These are phyloP conservation scores for Ogataea chonburiensis DNA, from an alignment of 805 yeast species.

Conservation along the genomic window DNA sequence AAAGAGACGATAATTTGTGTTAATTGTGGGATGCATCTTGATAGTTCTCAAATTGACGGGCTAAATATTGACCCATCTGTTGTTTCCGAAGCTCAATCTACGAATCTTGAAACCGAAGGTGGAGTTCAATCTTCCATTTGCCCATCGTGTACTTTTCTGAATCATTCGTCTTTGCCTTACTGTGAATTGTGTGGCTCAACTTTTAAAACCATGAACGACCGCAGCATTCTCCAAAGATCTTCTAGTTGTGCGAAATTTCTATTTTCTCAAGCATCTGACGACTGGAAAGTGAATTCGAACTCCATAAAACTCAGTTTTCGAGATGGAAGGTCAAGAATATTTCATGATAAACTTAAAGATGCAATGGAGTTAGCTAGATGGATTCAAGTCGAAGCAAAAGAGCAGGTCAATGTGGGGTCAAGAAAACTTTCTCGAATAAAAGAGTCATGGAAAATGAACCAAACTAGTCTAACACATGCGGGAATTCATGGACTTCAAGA, in stretches of 20 bases:
- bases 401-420: conserved; percentile 38
- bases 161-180: conserved; percentile 70
- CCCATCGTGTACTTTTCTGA: conserved; percentile 60
- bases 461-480: conserved; percentile 30
- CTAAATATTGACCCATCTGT: too few species aligned
- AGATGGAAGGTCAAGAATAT: conserved; percentile 59
- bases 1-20: too few species aligned
- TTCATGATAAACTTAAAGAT: conserved; percentile 46
- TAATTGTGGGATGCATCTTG: too few species aligned
- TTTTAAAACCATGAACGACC: too few species aligned
- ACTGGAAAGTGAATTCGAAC: too few species aligned
- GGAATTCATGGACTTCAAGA: conserved; percentile 76
- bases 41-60: too few species aligned
- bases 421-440: conserved; percentile 18
- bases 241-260: background rate
- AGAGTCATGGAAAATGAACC: background rate
- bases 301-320: conserved; percentile 71
- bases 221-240: too few species aligned
- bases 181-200: conserved; percentile 87
- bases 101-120: conserved; percentile 9
- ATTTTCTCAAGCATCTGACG: background rate
- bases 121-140: conserved; percentile 28
- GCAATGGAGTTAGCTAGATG: conserved; percentile 52
- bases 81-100: too few species aligned
- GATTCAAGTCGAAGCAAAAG: conserved; percentile 31